These are phyloP conservation scores for Hymenoscyphus scutula DNA, from an alignment of 2,329 filamentous ascomycete genomes.

Conservation along the genomic window DNA sequence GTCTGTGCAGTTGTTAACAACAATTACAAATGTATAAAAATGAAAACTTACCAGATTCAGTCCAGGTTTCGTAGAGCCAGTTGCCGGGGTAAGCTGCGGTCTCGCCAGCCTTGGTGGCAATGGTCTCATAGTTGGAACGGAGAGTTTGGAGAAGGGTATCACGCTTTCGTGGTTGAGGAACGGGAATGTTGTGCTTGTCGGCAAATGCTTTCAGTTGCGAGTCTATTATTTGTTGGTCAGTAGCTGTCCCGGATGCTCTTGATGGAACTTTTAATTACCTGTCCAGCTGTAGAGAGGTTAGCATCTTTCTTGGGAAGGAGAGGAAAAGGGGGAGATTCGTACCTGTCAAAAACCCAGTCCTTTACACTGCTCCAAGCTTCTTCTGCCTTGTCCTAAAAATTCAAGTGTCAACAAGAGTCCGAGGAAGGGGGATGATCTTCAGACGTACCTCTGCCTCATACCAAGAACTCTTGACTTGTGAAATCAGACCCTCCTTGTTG, in stretches of 20 bases:
- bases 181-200: slow-evolving; percentile 79
- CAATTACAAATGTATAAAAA: not conserved
- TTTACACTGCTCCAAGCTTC: slow-evolving; percentile 70
- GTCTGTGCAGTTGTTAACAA: slow-evolving; percentile 48
- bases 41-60: slow-evolving; percentile 56
- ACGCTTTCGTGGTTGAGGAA: slow-evolving; percentile 81
- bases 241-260: not conserved
- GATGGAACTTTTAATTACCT: slow-evolving; percentile 15
- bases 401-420: not conserved
- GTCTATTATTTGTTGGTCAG: slow-evolving; percentile 45
- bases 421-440: not conserved
- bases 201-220: slow-evolving; percentile 92
- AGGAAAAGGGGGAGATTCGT: slow-evolving; percentile 30
- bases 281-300: slow-evolving; percentile 23
- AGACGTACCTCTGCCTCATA: slow-evolving; percentile 62
- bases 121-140: slow-evolving; percentile 75
- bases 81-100: slow-evolving; percentile 84
- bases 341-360: slow-evolving; percentile 90
- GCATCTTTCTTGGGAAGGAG: slow-evolving; percentile 2
- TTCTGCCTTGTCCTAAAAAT: slow-evolving; percentile 60
- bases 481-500: slow-evolving; percentile 65
- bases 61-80: slow-evolving; percentile 91
- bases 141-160: slow-evolving; percentile 76
- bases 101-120: slow-evolving; percentile 73
- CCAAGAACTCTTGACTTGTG: slow-evolving; percentile 71